Base-by-base conservation (phyloP, 1,284 basidiomycete genomes). In the Ceratobasidium sp. region DNA sequence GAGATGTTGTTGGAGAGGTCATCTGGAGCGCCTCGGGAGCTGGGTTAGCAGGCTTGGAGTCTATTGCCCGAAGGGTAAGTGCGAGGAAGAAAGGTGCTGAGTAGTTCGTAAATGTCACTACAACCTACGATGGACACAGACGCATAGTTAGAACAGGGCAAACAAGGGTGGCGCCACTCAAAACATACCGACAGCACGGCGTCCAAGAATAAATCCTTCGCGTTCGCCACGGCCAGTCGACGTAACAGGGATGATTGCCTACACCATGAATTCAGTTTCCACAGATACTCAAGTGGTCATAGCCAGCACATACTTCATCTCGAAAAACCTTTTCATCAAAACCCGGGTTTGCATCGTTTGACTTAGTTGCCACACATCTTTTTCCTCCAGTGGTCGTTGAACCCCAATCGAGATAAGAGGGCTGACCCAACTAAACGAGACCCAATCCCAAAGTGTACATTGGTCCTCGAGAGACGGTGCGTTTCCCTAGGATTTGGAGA, bases 291-390 rank as follows among this genome's bases (percentile, higher is more conserved):
- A 6, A 43, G 16, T 9, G 16, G 23, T 10, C 4, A n/a, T 18
- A 57, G 14, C 4, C 9, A 9, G 12, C n/a, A 39, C 57, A 3
- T 21, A 59, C 57, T 59, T 59, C 8, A 59, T 21, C 12, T 41
- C 57, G 23, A 59, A 41, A 28, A 74, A 74, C 69, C 62, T 71
- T 8, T 39, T 26, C 46, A 62, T 34, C n/a, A 74, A 23, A 4
- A 74, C 43, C 2, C 73, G 21, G 4, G 32, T 48, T 14, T 53
- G 57, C 46, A 74, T 50, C n/a, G 23, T 58, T 3, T 53, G 46
- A 30, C 69, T 52, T 21, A 74, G 69, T 43, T 74, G 69, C 73
- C 73, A 74, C 3, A 74, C 48, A 23, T 74, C 73, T 50, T 18
- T 30, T 39, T 74, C 73, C 28, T 74, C 46, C 12, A 74, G 41